Conservation (phyloP, 768 basidiomycete genomes). For the Strobilomyces confusus region DNA sequence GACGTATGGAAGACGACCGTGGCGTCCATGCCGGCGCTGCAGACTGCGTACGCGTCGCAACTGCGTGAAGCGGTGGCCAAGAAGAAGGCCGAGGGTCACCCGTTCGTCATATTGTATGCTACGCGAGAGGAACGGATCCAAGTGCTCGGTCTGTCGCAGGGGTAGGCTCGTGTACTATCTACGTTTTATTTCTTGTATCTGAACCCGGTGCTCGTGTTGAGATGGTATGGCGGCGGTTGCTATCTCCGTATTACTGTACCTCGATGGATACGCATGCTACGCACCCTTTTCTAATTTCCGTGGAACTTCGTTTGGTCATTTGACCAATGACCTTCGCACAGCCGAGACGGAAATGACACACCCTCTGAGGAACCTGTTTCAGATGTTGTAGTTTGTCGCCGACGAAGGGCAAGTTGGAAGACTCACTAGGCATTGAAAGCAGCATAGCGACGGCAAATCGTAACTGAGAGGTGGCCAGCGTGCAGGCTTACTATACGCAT, state of each 20-base stretch:
- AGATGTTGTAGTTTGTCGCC: no score
- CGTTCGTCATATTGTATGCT: constrained; percentile 60
- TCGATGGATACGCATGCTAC: no score
- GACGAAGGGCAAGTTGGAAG: no score
- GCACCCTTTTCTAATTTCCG: neutral
- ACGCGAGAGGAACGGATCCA: constrained; percentile 69
- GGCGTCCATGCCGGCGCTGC: constrained; percentile 51
- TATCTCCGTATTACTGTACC: neutral
- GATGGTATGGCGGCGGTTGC: neutral
- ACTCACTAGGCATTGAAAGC: no score
- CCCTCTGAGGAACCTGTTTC: no score
- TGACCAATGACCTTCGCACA: no score
- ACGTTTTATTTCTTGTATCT: neutral
- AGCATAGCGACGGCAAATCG: neutral
- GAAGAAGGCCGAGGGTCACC: constrained; percentile 59
- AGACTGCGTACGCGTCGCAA: constrained; percentile 60
- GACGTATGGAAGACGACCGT: constrained; percentile 66
- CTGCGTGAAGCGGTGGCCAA: constrained; percentile 63
- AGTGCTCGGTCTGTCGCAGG: constrained; percentile 42
- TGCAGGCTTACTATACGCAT: neutral
- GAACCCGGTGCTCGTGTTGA: neutral
- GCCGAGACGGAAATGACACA: no score
- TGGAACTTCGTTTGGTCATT: neutral
- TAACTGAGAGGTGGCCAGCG: neutral
- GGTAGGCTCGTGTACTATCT: neutral